phyloP scores from a whole-genome alignment of 2,329 filamentous ascomycete genomes.

The Apiospora saccharicola region DNA sequence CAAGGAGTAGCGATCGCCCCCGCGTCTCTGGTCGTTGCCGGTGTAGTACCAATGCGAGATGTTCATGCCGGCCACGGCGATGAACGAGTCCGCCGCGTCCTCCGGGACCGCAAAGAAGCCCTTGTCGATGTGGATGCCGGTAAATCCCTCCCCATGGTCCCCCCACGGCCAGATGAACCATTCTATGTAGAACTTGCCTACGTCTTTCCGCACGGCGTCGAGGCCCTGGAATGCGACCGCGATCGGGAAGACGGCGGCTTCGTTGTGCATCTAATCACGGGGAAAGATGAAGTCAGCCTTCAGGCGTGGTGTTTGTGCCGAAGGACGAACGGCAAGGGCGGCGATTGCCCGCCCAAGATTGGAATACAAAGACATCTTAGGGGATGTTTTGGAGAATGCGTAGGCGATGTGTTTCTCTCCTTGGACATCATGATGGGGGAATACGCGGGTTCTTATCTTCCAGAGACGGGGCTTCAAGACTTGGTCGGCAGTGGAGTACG shows the following conservation, averaged over 20 bases:
- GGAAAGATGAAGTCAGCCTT: neutral
- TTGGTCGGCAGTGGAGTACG: no score
- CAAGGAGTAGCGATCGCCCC: neutral
- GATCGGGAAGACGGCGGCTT: neutral
- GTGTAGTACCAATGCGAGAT: no score
- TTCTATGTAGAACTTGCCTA: neutral
- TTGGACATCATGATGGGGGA: no score
- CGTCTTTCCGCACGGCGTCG: neutral
- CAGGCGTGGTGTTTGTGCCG: neutral
- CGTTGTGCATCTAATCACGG: neutral
- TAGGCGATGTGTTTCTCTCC: no score
- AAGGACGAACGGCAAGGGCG: neutral
- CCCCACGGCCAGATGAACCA: no score
- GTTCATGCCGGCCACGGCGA: constrained; percentile 1
- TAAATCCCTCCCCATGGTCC: no score
- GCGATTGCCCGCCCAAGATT: neutral
- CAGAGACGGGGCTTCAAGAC: no score
- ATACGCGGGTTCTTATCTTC: no score
- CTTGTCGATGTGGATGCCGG: neutral
- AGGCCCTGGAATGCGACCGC: neutral
- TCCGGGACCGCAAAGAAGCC: neutral
- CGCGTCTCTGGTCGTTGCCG: no score
- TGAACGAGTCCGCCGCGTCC: neutral
- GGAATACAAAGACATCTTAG: no score
- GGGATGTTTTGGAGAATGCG: no score